Evolutionary conservation across 192 early-diverging fungal species (phyloP).

Genomic region (Geranomyces michiganensis): DNA sequence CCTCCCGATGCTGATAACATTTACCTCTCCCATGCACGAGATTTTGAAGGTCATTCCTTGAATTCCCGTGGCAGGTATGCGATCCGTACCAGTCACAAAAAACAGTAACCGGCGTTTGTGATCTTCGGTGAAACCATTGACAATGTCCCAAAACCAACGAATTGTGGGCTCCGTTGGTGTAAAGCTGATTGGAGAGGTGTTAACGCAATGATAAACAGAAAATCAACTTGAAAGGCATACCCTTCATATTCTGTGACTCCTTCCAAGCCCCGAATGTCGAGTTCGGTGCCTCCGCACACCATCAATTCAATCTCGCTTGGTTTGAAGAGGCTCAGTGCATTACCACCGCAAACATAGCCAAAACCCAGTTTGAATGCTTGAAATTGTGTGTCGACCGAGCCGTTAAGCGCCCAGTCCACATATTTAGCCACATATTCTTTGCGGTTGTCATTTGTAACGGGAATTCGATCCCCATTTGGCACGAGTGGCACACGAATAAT

Average conservation of each 20-base stretch:
- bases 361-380: conserved; percentile 80
- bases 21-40: conserved; percentile 43
- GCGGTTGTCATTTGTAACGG: conserved; percentile 80
- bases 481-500: conserved; percentile 65
- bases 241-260: conserved; percentile 59
- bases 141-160: conserved; percentile 79
- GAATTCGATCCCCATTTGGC: conserved; percentile 60
- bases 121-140: conserved; percentile 59
- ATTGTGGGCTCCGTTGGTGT: conserved; percentile 63
- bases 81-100: conserved; percentile 89
- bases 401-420: conserved; percentile 67
- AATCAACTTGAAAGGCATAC: conserved; percentile 22
- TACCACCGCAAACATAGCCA: conserved; percentile 68
- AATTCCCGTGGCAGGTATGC: conserved; percentile 69
- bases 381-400: conserved; percentile 64
- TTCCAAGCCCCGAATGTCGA: conserved; percentile 53
- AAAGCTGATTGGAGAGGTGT: conserved; percentile 58
- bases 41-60: conserved; percentile 57
- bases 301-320: conserved; percentile 61
- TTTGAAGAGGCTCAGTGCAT: conserved; percentile 57
- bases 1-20: conserved; percentile 28
- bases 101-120: conserved; percentile 74
- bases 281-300: conserved; percentile 54
- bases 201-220: neutral
- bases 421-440: conserved; percentile 73